Base-by-base conservation (phyloP, 2,329 filamentous ascomycete genomes). In the Ophiostoma montium region DNA sequence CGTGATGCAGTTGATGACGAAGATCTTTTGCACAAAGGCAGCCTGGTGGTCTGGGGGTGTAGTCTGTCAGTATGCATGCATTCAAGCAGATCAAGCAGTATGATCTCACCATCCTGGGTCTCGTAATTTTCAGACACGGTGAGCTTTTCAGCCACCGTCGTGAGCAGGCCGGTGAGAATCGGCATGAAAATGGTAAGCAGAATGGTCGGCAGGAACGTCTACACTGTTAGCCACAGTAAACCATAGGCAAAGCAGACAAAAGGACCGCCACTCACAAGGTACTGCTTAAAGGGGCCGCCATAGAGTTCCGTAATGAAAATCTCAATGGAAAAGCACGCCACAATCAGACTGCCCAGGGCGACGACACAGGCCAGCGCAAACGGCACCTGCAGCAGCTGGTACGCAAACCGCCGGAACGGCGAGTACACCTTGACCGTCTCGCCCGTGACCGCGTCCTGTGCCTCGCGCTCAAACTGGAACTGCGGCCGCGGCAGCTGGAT, bases 301-400 rank as follows among this genome's bases (percentile, higher is more conserved):
- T 98, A 96, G 15, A 96, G 80, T 64, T 98, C 88, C 0, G 85
- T 89, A 56, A 98, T 86, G 67, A 96, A 95, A 31, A 96, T 86
- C 62, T 98, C 92, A 53, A 95, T 86, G 8, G 82, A 85, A 63
- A 96, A 96, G 60, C 86, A 92, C 13, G 78, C 78, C 12, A 85
- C 80, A 55, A 96, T 95, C 57, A 96, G 70, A 16, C 80, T 79
- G 1, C 90, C 90, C 7, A 96, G 74, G 1, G 84, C 75, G 21
- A 80, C 51, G 8, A 82, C 69, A 31, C 87, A 89, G 11, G 78
- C 71, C 5, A 94, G 62, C 1, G 86, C 86, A 65, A 98, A 95
- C 0, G 89, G 89, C 2, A 94, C 69, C 60, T 94, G 84, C 15
- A 94, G 70, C 41, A 90, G 62, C 64, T 95, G 89, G 23, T 84